phyloP scores from a whole-genome alignment of 257 asterid species.

The Solanum tarapatanum region DNA sequence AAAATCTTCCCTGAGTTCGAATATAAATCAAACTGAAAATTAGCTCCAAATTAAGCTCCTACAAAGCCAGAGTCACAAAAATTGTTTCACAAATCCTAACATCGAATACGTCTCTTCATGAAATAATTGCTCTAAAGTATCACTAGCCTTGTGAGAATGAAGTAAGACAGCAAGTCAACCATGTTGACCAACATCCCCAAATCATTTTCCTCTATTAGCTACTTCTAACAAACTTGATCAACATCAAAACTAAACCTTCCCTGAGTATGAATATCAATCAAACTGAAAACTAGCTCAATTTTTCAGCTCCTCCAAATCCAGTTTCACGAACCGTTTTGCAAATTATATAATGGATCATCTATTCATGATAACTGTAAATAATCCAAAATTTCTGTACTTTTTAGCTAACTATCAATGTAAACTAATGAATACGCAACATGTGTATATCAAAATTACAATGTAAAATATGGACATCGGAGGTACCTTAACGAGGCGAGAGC shows the following conservation, averaged over 20 bases:
- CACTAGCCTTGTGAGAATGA: background rate
- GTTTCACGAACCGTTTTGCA: background rate
- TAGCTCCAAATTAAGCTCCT: background rate
- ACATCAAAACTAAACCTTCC: background rate
- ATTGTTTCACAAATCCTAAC: background rate
- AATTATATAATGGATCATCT: background rate
- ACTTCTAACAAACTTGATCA: background rate
- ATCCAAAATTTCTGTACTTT: background rate
- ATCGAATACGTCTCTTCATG: background rate
- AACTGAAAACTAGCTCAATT: background rate
- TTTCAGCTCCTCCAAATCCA: background rate
- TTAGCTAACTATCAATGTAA: background rate
- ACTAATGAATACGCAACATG: background rate
- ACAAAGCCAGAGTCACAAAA: background rate
- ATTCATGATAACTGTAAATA: background rate
- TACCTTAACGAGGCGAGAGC: constrained; percentile 73
- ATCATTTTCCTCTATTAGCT: background rate
- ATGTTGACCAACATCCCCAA: background rate
- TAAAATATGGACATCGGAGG: background rate
- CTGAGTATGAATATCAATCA: background rate
- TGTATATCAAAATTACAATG: background rate
- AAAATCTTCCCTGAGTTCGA: background rate
- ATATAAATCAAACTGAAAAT: background rate
- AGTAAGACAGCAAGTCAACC: background rate
- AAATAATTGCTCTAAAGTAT: background rate